Base-by-base conservation (phyloP, 768 basidiomycete genomes). In the Neoboletus subvelutipes region DNA sequence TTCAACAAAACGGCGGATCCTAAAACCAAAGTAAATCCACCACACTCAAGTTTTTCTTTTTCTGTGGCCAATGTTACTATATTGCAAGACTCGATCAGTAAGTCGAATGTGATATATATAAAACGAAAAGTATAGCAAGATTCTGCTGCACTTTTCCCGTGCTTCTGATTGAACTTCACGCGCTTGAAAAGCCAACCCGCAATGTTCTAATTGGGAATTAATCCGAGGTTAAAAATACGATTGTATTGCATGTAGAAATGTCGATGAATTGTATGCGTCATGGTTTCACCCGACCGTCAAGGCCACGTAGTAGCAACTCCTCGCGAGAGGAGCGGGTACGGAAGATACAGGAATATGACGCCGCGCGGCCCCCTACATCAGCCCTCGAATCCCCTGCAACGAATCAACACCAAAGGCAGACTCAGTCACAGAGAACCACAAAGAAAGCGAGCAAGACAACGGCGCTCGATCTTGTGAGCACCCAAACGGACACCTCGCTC, bases 231-330 rank as follows among this genome's bases (percentile, higher is more conserved):
- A 28, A 28, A 41, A 55, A 40, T 31, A 18, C 39, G 13, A 34
- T 10, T 24, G 18, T 36, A 39, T 47, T 33, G 9, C 31, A 24
- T 9, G 29, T 22, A 20, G 13, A 1, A 43, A 40, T 10, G n/a
- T 11, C 1, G 10, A 40, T 20, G 15, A 37, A 29, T 17, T 88
- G 87, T 88, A 68, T 78, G 76, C 84, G 76, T 83, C 84, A 90
- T 90, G 88, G 88, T 88, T 87, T 88, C 64, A 83, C 86, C 83
- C 80, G 73, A 84, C 87, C 84, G 85, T 88, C 86, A 88, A 81
- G 61, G 86, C 82, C 80, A 87, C 87, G 81, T 87, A 67, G 66
- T 55, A 66, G 67, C 67, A 63, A 62, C 66, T 49, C 67, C 63
- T 56, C 54, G n/a, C 17, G 1, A 68, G 67, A 65, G 71, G 64